Evolutionary conservation across 345 rosid species (phyloP), one percentile per base, ranked within the genome.

Genomic region (Citropsis articulata): DNA sequence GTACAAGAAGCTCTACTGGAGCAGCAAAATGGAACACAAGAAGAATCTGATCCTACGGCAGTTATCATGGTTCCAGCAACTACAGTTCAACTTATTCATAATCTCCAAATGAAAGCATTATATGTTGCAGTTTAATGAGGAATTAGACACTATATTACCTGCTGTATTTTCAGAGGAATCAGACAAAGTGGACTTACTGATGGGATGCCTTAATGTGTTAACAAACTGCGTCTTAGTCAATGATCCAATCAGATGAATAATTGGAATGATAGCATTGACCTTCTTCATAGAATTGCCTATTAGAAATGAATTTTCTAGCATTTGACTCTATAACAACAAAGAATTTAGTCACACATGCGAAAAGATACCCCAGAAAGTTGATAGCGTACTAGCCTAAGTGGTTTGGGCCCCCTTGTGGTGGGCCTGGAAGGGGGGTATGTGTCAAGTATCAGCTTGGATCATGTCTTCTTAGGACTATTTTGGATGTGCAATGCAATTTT

Each of bases 21-120:
- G 9, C 65, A 2, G 16, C 77, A 61, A 61, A 73, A 73, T 40
- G 70, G 42, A 75, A 36, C 57, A 75, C 50, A 63, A 62, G 40
- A 18, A 22, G 13, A 19, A 12, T n/a, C 50, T 30, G 55, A 75
- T 48, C 9, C 48, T 48, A 30, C 30, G 22, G 31, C 22, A 38
- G 21, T 40, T 38, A 16, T 62, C 24, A 24, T 38, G 24, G n/a
- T 64, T 64, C 61, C 62, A 64, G 48, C 31, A 65, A 33, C 4
- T 60, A 71, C 9, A 75, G 31, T 18, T 63, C 31, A n/a, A 30
- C 1, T 45, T n/a, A 24, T 35, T 53, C 50, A 24, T 33, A 10
- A 76, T 33, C 50, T 27, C 4, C 38, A 18, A 62, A 27, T 7
- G 36, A 19, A 8, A 35, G 35, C 1, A 3, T 25, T 75, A 21